Conservation (phyloP, 306 rosid species). For the Rubus idaeus region DNA sequence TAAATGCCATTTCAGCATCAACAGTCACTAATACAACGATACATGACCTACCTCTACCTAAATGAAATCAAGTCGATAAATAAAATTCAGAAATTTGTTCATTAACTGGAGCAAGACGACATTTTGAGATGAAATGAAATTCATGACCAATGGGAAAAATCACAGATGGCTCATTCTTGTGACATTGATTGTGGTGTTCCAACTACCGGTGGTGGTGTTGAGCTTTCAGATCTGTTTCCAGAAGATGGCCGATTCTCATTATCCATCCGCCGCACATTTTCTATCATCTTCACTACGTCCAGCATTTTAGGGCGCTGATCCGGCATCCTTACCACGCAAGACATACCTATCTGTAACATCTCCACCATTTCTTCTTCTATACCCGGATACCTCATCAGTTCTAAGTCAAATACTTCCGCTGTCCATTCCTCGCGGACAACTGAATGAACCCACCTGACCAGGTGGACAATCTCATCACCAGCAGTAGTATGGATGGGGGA, state of each 20-base stretch:
- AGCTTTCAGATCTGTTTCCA: constrained; percentile 45
- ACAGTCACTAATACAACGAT: constrained; percentile 18
- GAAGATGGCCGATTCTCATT: constrained; percentile 45
- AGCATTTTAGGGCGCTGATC: constrained; percentile 80
- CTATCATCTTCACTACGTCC: constrained; percentile 67
- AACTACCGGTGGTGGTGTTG: constrained; percentile 24
- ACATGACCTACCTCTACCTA: constrained; percentile 21
- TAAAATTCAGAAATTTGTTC: constrained; percentile 39
- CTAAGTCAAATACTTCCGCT: constrained; percentile 88
- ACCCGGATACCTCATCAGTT: constrained; percentile 76
- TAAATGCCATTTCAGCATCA: constrained; percentile 20
- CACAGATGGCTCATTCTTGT: constrained; percentile 11
- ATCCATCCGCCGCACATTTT: constrained; percentile 59
- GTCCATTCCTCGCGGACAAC: constrained; percentile 97
- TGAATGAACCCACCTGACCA: constrained; percentile 98
- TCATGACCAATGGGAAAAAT: constrained; percentile 22
- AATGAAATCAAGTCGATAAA: constrained; percentile 27
- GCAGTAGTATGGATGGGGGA: constrained; percentile 80
- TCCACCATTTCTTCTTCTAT: constrained; percentile 98
- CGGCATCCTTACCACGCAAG: constrained; percentile 78
- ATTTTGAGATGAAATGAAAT: constrained; percentile 37
- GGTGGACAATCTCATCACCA: constrained; percentile 82
- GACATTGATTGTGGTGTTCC: constrained; percentile 18
- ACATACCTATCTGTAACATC: constrained; percentile 83
- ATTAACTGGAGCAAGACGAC: constrained; percentile 31